Evolutionary conservation across 495 filamentous ascomycete genomes (phyloP).

Genomic region (Aspergillus nidulans): DNA sequence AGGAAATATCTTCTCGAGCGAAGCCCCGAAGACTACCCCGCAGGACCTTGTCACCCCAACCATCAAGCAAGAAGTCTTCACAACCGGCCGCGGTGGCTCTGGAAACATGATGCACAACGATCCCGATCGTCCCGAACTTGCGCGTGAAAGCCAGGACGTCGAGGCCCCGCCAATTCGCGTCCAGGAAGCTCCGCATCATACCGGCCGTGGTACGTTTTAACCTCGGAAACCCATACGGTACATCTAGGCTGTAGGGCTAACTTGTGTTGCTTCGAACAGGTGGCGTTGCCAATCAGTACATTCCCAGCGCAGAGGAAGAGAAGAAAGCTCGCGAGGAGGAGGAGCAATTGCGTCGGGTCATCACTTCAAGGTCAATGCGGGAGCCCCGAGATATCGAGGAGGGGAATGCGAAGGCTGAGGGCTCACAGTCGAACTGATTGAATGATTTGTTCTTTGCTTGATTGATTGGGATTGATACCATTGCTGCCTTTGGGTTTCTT

Average conservation of each 20-base stretch:
- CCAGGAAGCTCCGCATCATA: conserved; percentile 40
- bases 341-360: conserved; percentile 33
- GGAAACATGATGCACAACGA: conserved; percentile 77
- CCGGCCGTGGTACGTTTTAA: conserved; percentile 41
- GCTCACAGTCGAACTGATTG: conserved; percentile 18
- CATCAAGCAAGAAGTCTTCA: conserved; percentile 76
- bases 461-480: not conserved
- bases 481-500: not conserved
- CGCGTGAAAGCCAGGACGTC: conserved; percentile 79
- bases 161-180: conserved; percentile 48
- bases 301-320: conserved; percentile 37
- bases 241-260: not conserved
- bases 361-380: conserved; percentile 24
- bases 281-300: conserved; percentile 42
- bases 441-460: not conserved
- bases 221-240: not conserved
- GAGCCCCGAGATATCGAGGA: conserved; percentile 37
- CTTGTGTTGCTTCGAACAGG: conserved; percentile 19
- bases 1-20: conserved; percentile 70
- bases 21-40: conserved; percentile 42
- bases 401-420: conserved; percentile 23
- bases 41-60: conserved; percentile 73
- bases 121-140: conserved; percentile 57
- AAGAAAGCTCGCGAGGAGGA: conserved; percentile 32
- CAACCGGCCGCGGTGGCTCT: conserved; percentile 69